phyloP scores from a whole-genome alignment of 208 protist genomes.

The Histomonas meleagridis region DNA sequence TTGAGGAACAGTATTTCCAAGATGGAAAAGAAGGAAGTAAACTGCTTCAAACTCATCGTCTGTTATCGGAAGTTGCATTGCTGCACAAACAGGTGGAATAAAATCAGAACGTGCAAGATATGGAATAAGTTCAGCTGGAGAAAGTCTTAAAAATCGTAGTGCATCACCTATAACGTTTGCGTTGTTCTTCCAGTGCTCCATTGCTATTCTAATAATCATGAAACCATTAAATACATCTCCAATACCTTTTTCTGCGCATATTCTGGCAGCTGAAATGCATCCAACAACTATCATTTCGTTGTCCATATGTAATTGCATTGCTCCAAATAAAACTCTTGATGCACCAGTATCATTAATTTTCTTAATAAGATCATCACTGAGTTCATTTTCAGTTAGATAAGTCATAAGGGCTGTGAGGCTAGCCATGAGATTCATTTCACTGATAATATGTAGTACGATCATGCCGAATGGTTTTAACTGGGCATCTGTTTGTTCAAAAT shows the following conservation, averaged over 20 bases:
- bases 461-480: neutral
- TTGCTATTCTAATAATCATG: neutral
- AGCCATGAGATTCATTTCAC: neutral
- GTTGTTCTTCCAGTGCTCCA: neutral
- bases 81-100: neutral
- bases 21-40: neutral
- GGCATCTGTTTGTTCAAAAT: neutral
- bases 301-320: neutral
- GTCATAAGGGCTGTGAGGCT: neutral
- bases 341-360: neutral
- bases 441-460: neutral
- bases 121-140: neutral
- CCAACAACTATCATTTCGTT: neutral
- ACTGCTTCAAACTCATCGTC: neutral
- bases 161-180: neutral
- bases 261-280: neutral
- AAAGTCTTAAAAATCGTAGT: neutral
- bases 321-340: neutral
- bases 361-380: neutral
- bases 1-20: neutral
- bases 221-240: neutral
- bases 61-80: neutral
- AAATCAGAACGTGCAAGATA: neutral
- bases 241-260: neutral
- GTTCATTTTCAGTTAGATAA: neutral